Evolutionary conservation across 2,329 filamentous ascomycete species (phyloP).

Genomic region (Metarhizium album): DNA sequence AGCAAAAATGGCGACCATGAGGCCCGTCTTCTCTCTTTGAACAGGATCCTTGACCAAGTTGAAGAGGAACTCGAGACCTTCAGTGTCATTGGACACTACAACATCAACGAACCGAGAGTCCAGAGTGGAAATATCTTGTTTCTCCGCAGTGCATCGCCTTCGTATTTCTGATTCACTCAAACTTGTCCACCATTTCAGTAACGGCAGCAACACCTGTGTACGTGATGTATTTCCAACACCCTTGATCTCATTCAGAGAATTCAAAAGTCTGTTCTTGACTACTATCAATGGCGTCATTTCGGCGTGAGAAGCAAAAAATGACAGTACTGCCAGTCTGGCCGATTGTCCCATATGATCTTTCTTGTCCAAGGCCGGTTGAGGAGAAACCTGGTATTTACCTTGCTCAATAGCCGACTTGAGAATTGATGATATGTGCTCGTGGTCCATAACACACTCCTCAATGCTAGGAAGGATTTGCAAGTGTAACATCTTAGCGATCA

Average conservation of each 20-base stretch:
- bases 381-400: constrained; percentile 26
- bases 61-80: constrained; percentile 42
- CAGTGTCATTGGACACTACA: constrained; percentile 41
- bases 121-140: constrained; percentile 29
- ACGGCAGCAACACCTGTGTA: constrained; percentile 64
- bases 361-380: constrained; percentile 33
- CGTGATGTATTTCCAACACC: constrained; percentile 58
- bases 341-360: constrained; percentile 47
- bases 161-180: constrained; percentile 40
- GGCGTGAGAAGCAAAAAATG: constrained; percentile 64
- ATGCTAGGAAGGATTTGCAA: constrained; percentile 61
- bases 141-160: constrained; percentile 28
- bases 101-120: constrained; percentile 38
- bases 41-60: constrained; percentile 32
- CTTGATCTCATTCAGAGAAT: constrained; percentile 61
- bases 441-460: constrained; percentile 79
- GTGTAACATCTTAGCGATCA: constrained; percentile 50
- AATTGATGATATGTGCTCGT: constrained; percentile 55
- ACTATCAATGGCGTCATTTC: constrained; percentile 55
- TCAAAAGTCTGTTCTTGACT: constrained; percentile 63
- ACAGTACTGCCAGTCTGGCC: constrained; percentile 52
- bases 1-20: constrained; percentile 55
- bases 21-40: constrained; percentile 30
- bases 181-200: constrained; percentile 58
- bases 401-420: constrained; percentile 35